These are phyloP conservation scores for Scorias spongiosa DNA, from an alignment of 2,329 filamentous ascomycete genomes.

Conservation along the genomic window DNA sequence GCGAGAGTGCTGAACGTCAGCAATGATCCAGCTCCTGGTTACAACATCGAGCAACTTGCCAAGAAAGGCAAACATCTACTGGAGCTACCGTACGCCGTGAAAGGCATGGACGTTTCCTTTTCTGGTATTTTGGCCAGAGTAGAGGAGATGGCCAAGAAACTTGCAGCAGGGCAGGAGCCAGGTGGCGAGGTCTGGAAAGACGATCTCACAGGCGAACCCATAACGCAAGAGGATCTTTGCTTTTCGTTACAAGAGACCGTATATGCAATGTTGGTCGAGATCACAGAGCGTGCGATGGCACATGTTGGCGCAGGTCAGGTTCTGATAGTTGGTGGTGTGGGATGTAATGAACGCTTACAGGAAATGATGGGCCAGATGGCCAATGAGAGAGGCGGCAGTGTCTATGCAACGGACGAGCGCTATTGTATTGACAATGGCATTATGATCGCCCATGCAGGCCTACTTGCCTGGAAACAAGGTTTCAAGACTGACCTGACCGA, in stretches of 20 bases:
- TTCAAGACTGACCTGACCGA: conserved; percentile 64
- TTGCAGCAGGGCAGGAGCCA: conserved; percentile 27
- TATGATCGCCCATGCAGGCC: conserved; percentile 95
- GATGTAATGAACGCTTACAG: conserved; percentile 85
- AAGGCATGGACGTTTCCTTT: conserved; percentile 97
- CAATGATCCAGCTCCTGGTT: conserved; percentile 92
- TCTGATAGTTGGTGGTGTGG: conserved; percentile 87
- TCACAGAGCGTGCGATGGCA: conserved; percentile 95
- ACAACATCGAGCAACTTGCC: conserved; percentile 94
- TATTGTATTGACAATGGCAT: conserved; percentile 99
- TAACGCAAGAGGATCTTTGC: conserved; percentile 75
- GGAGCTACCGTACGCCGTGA: conserved; percentile 88
- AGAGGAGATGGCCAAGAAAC: conserved; percentile 61
- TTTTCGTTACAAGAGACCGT: conserved; percentile 93
- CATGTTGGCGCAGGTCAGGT: conserved; percentile 87
- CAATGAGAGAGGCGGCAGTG: conserved; percentile 67
- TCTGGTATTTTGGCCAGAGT: conserved; percentile 76
- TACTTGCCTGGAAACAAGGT: conserved; percentile 71
- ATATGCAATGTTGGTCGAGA: conserved; percentile 94
- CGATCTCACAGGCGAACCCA: conserved; percentile 36
- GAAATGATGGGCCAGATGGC: conserved; percentile 99
- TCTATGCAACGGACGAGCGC: conserved; percentile 89
- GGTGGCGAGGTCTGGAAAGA: conserved; percentile 18
- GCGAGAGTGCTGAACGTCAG: conserved; percentile 79
- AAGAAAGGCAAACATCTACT: conserved; percentile 56